These are phyloP conservation scores for Rutstroemia sp. DNA, from an alignment of 2,329 filamentous ascomycete genomes.

Conservation along the genomic window DNA sequence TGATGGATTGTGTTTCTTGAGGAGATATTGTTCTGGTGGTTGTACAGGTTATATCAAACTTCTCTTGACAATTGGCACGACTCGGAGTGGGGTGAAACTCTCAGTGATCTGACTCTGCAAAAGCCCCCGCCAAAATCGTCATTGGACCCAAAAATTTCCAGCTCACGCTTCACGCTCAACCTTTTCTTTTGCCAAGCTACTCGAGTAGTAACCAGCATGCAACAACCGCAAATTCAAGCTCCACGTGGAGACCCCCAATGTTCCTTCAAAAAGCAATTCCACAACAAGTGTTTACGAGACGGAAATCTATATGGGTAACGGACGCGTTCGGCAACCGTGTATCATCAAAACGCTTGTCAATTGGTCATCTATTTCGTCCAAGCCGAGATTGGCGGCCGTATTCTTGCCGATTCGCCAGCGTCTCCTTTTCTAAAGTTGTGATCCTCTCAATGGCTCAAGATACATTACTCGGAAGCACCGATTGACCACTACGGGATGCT, in stretches of 20 bases:
- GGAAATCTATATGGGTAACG: no score
- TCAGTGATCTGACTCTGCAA: constrained; percentile 1
- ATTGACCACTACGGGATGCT: neutral
- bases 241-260: no score
- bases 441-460: neutral
- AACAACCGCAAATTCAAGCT: neutral
- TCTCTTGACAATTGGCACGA: constrained; percentile 2
- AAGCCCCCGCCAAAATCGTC: constrained; percentile 8
- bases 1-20: neutral
- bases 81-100: constrained; percentile 4
- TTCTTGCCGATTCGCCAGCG: constrained; percentile 1
- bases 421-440: neutral
- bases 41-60: constrained; percentile 3
- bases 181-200: neutral
- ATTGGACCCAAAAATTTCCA: neutral
- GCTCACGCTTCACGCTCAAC: neutral
- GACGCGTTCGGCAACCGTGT: no score
- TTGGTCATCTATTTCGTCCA: neutral
- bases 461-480: neutral
- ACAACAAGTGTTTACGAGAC: no score
- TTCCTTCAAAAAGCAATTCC: no score
- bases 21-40: neutral
- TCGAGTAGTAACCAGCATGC: neutral
- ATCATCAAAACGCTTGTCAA: neutral
- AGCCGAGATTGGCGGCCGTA: neutral